These are phyloP conservation scores for Phialophora tarda DNA, from an alignment of 2,329 filamentous ascomycete species.

Conservation along the genomic window DNA sequence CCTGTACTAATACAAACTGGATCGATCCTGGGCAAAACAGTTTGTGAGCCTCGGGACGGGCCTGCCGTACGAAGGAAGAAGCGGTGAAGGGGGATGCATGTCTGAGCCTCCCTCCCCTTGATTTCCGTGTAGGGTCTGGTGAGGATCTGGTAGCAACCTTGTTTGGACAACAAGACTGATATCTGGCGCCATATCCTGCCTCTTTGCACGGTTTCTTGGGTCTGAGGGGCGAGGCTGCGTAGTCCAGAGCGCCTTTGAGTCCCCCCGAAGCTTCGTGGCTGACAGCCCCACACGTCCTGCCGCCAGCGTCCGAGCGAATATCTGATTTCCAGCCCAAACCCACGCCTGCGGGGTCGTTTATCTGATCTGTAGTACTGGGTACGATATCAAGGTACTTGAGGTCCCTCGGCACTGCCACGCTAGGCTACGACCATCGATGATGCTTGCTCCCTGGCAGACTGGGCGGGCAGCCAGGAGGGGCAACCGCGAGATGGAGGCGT, in stretches of 20 bases:
- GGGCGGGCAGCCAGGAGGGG: no score
- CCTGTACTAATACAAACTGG: background rate
- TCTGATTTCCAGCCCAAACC: background rate
- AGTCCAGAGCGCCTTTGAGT: no score
- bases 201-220: background rate
- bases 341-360: background rate
- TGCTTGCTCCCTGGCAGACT: no score
- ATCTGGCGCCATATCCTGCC: background rate
- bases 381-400: background rate
- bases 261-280: no score
- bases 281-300: background rate
- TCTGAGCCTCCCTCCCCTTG: background rate
- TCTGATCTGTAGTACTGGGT: no score
- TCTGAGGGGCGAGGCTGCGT: background rate
- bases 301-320: background rate
- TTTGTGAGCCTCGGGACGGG: conserved; percentile 2
- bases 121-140: background rate
- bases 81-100: conserved; percentile 9
- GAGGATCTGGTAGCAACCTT: conserved; percentile 30
- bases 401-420: background rate
- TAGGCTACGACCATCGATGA: no score
- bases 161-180: conserved; percentile 23
- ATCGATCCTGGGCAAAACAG: background rate
- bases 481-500: no score
- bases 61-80: conserved; percentile 9